Evolutionary conservation across 805 yeast species (phyloP).

Genomic region (Candida silvicultrix): DNA sequence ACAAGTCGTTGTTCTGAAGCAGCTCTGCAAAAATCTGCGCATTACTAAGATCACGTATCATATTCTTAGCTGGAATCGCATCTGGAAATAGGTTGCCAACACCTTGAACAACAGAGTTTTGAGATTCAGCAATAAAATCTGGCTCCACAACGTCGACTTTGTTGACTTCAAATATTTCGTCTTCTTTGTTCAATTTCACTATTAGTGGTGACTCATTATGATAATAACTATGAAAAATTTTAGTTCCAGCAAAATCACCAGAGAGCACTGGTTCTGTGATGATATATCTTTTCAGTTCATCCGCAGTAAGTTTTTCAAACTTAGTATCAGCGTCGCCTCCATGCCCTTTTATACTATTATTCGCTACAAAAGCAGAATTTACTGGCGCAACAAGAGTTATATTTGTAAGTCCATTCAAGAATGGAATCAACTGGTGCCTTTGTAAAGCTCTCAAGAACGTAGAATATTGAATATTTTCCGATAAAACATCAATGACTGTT

Average conservation of each 20-base stretch:
- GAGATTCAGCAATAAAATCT: slow-evolving; percentile 54
- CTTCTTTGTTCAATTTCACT: slow-evolving; percentile 7
- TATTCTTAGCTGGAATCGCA: slow-evolving; percentile 29
- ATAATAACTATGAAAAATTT: slow-evolving; percentile 10
- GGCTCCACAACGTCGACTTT: slow-evolving; percentile 45
- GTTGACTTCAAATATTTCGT: slow-evolving; percentile 29
- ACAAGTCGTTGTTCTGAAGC: slow-evolving; percentile 7
- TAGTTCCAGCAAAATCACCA: slow-evolving; percentile 23
- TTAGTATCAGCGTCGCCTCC: neutral
- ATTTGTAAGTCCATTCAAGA: slow-evolving; percentile 50
- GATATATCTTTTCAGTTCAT: slow-evolving; percentile 26
- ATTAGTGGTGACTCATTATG: slow-evolving; percentile 26
- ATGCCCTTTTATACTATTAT: neutral
- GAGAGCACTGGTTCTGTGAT: slow-evolving; percentile 27
- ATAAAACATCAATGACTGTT: slow-evolving; percentile 62
- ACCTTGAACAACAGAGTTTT: slow-evolving; percentile 63
- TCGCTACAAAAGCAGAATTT: slow-evolving; percentile 60
- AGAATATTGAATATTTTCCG: slow-evolving; percentile 62
- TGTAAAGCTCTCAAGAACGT: slow-evolving; percentile 57
- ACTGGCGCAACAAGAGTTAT: slow-evolving; percentile 77
- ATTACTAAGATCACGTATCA: slow-evolving; percentile 17
- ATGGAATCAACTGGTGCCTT: slow-evolving; percentile 53
- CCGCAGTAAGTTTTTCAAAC: neutral
- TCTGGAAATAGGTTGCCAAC: slow-evolving; percentile 38
- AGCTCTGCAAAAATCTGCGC: neutral